Evolutionary conservation across 208 protist genomes (phyloP), one percentile per base, ranked within the genome.

Genomic region (Trypanosoma lewisi): DNA sequence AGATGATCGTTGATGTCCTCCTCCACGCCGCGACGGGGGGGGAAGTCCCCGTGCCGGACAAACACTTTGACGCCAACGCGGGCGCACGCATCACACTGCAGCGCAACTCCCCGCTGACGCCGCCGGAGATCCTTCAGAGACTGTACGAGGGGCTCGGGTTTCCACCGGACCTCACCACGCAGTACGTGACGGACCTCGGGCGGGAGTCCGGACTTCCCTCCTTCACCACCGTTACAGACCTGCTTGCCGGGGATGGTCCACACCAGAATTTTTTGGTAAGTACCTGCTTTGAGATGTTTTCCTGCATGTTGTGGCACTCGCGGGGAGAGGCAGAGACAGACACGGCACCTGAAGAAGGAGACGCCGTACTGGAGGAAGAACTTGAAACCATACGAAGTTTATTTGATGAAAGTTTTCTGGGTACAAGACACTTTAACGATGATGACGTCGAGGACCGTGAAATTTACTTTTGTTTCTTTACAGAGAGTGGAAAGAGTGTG

Each of bases 1-100:
- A 96, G 8, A 75, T 96, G 30, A 87, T 96, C 42, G 87, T 93
- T 55, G 90, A 96, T 57, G 90, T 96, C 19, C 78, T 96, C 41
- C 86, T 92, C 37, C 90, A 96, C 73, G 87, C 85, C 27, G 90
- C 87, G 2, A 89, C 75, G 4, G 83, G 81, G n/a, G 90, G 90
- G 16, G 75, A 60, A 33, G 83, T 91, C 33, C 83, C 86, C 7
- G 85, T 96, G 51, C 73, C 90, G 8, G 84, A 92, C 70, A 85
- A 83, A 60, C 90, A 96, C 73, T 96, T 96, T 64, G 82, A 96
- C 51, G 42, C 77, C 19, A 80, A 73, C 9, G 57, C 78, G 11
- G 76, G 74, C 8, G 68, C 75, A 23, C 64, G 77, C 9, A 82
- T 96, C 34, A 88, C 76, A 14, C 81, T 96, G 44, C 86, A 96